Base-by-base conservation (phyloP, 495 filamentous ascomycete species). In the Xylaria venustula region DNA sequence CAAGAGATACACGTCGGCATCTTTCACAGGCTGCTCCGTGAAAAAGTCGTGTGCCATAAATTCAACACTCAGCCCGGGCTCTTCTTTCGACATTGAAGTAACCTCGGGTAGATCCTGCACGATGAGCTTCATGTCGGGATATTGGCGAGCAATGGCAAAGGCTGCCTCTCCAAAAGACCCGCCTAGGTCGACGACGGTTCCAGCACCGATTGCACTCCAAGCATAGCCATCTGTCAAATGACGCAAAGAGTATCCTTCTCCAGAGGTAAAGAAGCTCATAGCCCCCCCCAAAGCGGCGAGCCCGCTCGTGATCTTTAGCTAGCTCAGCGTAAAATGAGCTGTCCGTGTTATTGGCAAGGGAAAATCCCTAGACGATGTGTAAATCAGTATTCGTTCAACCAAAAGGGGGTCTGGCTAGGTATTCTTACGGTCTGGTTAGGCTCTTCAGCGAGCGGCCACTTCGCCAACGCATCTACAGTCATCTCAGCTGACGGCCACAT, bases 1-100 rank as follows among this genome's bases (percentile, higher is more conserved):
- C 15, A 82, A 70, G 42, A 86, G 65, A 63, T 85, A 87, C 2
- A 81, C 73, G 49, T 85, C 81, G 1, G 82, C 83, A 5, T 59
- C 63, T 6, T 59, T 49, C 40, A 81, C 58, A 0, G 81, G 75
- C 60, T 86, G 81, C 5, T 64, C 53, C 15, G 69, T 44, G 63
- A 84, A 77, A 63, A 86, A 83, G 59, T 83, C 75, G 49, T 85
- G 75, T 0, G 67, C 67, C 61, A 67, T 62, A 62, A 79, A 85
- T 0, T 55, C 23, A 48, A 83, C 68, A 2, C 75, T 65, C 11
- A 20, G 11, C 7, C 2, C 20, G 2, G 19, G 22, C 6, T 15
- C 25, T 58, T 14, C 12, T 1, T 8, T 54, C 25, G 3, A 34
- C 30, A 34, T 5, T 34, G 44, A 28, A 1, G 77, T 66, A 1